Conservation (phyloP, 2,329 filamentous ascomycete species). For the Zalaria obscura region DNA sequence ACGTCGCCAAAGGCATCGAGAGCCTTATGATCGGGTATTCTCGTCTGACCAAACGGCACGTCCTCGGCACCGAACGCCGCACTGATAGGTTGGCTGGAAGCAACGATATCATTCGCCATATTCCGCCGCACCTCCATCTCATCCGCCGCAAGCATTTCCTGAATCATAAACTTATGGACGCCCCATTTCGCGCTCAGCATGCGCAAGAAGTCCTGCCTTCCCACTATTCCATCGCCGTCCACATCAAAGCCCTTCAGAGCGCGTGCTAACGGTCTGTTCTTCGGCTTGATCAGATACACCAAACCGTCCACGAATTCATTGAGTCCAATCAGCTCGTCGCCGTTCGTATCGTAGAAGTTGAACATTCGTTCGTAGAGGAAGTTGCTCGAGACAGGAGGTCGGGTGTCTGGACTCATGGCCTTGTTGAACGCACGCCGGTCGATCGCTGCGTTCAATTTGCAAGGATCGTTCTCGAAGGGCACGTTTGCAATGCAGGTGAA, state of each 20-base stretch:
- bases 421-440: conserved; percentile 87
- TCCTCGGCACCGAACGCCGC: conserved; percentile 27
- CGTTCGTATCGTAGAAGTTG: conserved; percentile 85
- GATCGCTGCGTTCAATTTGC: conserved; percentile 66
- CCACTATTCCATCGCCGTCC: conserved; percentile 73
- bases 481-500: conserved; percentile 88
- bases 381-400: conserved; percentile 65
- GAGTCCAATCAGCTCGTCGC: conserved; percentile 80
- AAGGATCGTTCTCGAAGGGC: conserved; percentile 69
- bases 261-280: conserved; percentile 44
- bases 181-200: conserved; percentile 90
- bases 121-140: conserved; percentile 41
- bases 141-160: conserved; percentile 63
- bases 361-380: conserved; percentile 95
- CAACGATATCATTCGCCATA: conserved; percentile 21
- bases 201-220: conserved; percentile 73
- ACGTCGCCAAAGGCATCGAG: conserved; percentile 17
- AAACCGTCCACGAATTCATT: conserved; percentile 80
- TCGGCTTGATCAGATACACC: conserved; percentile 48
- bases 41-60: conserved; percentile 15
- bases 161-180: conserved; percentile 77
- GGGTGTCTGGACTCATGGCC: conserved; percentile 48
- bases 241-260: conserved; percentile 87
- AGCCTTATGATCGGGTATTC: conserved; percentile 17
- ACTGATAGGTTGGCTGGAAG: conserved; percentile 31